Evolutionary conservation across 1,284 basidiomycete species (phyloP), one percentile per base, ranked within the genome.

Genomic region (Marasmius sp.): DNA sequence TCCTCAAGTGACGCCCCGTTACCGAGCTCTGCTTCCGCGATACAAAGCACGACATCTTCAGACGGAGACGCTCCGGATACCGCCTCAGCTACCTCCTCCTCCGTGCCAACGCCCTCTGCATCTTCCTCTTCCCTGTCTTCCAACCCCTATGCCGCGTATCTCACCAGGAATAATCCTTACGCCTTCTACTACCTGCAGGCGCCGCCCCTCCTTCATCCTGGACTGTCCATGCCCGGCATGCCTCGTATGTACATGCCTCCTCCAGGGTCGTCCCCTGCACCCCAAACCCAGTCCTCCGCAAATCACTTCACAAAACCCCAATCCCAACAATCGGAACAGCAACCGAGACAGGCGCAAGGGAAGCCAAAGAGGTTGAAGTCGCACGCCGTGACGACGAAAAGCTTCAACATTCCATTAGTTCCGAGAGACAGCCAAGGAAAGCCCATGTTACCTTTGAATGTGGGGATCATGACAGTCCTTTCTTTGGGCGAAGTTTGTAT

Each of bases 381-480:
- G 53, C 90, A 92, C 70, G 89, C 88, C 4, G 87, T 93, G 43
- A 88, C 85, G 1, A 86, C 85, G 63, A 90, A 88, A 72, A 89
- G 80, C 70, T 86, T 81, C 67, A 87, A 83, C 68, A 91, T 93
- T 58, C 91, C 91, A 0, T 84, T 83, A 64, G 87, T 93, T 1
- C 89, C 89, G 3, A 80, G 91, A 11, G 88, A 92, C 67, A 85
- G 85, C 71, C 77, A 79, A 36, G 85, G 85, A 4, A 81, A 81
- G 57, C 90, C 90, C 0, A 79, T 88, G 71, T 74, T 93, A 4
- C 91, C 91, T 0, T 74, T 93, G 38, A 89, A 86, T 65, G 88
- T 92, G 16, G 91, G 91, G 36, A 92, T 93, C 69, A 92, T 93
- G 89, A 91, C 88, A 1, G 87, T 93, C 20, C 77, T 86, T 61